These are phyloP conservation scores for Kandelia obovata DNA, from an alignment of 345 rosid genomes.

Conservation along the genomic window DNA sequence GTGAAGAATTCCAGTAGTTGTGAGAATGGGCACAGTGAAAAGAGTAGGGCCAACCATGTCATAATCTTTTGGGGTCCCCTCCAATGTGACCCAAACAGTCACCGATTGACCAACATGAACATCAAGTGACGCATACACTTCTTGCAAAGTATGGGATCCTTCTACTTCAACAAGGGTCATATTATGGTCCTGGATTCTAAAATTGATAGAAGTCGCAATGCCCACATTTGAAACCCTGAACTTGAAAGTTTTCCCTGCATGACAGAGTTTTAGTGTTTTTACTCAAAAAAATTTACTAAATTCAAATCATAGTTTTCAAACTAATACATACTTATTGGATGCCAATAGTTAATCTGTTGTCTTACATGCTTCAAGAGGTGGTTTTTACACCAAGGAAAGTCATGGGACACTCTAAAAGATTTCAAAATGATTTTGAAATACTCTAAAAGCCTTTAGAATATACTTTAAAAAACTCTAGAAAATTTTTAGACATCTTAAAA, in stretches of 20 bases:
- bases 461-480: too few relatives aligned
- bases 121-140: conserved; percentile 61
- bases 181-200: conserved; percentile 73
- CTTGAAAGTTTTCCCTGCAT: conserved; percentile 61
- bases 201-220: conserved; percentile 61
- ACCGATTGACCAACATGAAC: conserved; percentile 78
- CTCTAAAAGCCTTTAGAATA: too few relatives aligned
- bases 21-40: conserved; percentile 52
- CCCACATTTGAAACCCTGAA: conserved; percentile 80
- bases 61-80: conserved; percentile 44
- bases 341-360: too few relatives aligned
- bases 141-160: conserved; percentile 77
- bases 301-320: too few relatives aligned
- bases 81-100: conserved; percentile 51
- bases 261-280: too few relatives aligned
- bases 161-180: conserved; percentile 80
- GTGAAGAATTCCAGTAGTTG: conserved; percentile 58
- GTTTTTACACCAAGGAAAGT: too few relatives aligned
- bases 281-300: too few relatives aligned
- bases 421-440: too few relatives aligned
- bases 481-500: too few relatives aligned
- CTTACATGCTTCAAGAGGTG: too few relatives aligned
- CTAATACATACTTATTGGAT: too few relatives aligned
- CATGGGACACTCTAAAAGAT: too few relatives aligned
- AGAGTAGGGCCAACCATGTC: conserved; percentile 75